phyloP scores from a whole-genome alignment of 306 rosid species.

The Vigna nakashimae region DNA sequence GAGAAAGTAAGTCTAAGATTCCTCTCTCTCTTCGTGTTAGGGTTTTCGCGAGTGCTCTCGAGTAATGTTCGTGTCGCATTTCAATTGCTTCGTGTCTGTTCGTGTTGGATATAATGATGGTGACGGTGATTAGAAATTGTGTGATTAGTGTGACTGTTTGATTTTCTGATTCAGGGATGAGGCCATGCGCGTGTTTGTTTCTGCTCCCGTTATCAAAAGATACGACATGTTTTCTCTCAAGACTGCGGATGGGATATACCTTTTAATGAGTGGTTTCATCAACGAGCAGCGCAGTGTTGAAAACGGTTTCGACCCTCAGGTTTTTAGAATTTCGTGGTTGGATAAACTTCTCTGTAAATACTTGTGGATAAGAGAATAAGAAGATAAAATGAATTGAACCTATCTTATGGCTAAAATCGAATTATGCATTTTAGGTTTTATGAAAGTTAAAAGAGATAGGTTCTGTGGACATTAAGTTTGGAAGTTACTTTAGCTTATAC shows the following conservation, averaged over 20 bases:
- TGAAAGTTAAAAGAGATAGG: background rate
- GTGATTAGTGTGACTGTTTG: background rate
- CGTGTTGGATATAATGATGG: background rate
- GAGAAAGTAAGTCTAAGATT: slow-evolving; percentile 46
- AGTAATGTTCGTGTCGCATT: background rate
- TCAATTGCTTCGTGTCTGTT: background rate
- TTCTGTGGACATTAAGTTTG: background rate
- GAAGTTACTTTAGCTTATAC: background rate
- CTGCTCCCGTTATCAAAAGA: slow-evolving; percentile 68
- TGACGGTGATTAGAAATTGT: background rate
- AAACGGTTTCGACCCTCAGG: slow-evolving; percentile 73
- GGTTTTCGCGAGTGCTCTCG: slow-evolving; percentile 26
- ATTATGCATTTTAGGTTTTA: background rate
- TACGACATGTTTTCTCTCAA: slow-evolving; percentile 61
- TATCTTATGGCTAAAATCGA: background rate
- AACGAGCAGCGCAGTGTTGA: slow-evolving; percentile 58
- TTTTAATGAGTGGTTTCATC: slow-evolving; percentile 59
- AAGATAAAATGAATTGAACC: background rate
- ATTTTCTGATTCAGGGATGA: slow-evolving; percentile 51
- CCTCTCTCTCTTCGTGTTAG: slow-evolving; percentile 18
- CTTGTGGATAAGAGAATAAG: background rate
- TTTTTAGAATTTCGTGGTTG: background rate
- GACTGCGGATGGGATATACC: slow-evolving; percentile 67
- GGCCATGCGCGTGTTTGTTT: slow-evolving; percentile 62
- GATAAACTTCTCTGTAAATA: background rate